Percentiles rank a stretch among this genome's conserved stretches.
These are phyloP conservation scores for Gnetum montanum DNA, from an alignment of 75 land plant species.

Conservation along the genomic window DNA sequence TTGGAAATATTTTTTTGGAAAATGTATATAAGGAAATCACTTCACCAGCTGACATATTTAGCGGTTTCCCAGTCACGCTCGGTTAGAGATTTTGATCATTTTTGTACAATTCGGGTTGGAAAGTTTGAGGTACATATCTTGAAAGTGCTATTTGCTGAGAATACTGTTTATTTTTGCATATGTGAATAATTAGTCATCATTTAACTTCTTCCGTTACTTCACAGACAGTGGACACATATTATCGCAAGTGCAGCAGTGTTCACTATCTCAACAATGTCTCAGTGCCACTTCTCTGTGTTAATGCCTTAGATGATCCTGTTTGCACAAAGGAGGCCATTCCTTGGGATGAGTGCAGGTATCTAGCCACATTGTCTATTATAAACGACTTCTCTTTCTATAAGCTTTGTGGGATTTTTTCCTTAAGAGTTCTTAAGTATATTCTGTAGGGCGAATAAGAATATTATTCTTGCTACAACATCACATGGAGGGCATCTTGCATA, in stretches of 20 bases:
- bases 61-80: constrained; percentile 56
- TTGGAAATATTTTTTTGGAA: too few relatives aligned
- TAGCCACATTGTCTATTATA: background rate
- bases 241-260: constrained; percentile 77
- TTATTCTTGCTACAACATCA: constrained; percentile 62
- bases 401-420: background rate
- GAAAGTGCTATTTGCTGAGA: background rate
- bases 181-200: background rate
- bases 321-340: constrained; percentile 97
- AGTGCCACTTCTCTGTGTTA: constrained; percentile 83
- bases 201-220: constrained; percentile 5
- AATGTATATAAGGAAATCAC: too few relatives aligned
- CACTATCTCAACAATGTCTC: constrained; percentile 55
- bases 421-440: background rate
- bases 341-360: constrained; percentile 95
- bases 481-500: constrained; percentile 97
- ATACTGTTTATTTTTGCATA: background rate
- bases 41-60: too few relatives aligned
- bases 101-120: constrained; percentile 65
- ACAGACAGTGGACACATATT: constrained; percentile 97
- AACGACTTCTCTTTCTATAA: background rate
- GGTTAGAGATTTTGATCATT: constrained; percentile 78
- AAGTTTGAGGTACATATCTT: constrained; percentile 95
- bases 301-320: constrained; percentile 93
- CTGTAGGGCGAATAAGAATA: constrained; percentile 72